Base-by-base conservation (phyloP, 1,284 basidiomycete species). In the Irpex sp. region DNA sequence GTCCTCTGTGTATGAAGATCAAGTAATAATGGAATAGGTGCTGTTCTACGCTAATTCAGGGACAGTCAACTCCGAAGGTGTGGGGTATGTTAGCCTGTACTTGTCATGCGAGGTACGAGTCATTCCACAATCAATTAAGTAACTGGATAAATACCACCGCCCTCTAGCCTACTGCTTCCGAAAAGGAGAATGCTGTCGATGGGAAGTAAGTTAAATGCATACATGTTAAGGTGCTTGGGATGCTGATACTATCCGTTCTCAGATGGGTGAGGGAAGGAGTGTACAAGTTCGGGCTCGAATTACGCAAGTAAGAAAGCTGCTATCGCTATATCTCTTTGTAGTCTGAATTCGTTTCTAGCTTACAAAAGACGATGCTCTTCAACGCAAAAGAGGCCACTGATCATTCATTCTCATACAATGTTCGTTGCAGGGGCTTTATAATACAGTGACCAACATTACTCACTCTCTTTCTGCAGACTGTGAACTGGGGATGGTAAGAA, bases 1-100 rank as follows among this genome's bases (percentile, higher is more conserved):
- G 12, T 16, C 45, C 16, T 14, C 35, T 33, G 18, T 47, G 51
- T 42, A 23, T 6, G 3, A 28, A 14, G 47, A 28, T 42, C 56
- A 21, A 21, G 37, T 37, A 33, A 48, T 61, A 33, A 68, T 61
- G 68, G 91, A 83, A 85, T 92, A 52, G 39, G 39, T 45, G 10
- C 71, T 94, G 54, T 92, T 92, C 73, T 93, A 93, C 71, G 82
- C 91, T 6, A 93, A 93, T 71, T 87, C 89, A 51, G 91, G 90
- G 0, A 82, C 80, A 28, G 75, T 74, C 5, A 80, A 77, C 54
- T 75, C 81, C 42, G 76, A 76, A 3, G 72, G 71, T 5, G 62
- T 77, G 59, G 68, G 79, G 54, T 75, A 78, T 66, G 71, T 91
- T 33, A 91, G 89, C 69, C 69, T 94, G 57, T 93, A 92, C 71